Conservation (phyloP, 2,329 filamentous ascomycete species). For the Aspergillus pseudoviridinutans region DNA sequence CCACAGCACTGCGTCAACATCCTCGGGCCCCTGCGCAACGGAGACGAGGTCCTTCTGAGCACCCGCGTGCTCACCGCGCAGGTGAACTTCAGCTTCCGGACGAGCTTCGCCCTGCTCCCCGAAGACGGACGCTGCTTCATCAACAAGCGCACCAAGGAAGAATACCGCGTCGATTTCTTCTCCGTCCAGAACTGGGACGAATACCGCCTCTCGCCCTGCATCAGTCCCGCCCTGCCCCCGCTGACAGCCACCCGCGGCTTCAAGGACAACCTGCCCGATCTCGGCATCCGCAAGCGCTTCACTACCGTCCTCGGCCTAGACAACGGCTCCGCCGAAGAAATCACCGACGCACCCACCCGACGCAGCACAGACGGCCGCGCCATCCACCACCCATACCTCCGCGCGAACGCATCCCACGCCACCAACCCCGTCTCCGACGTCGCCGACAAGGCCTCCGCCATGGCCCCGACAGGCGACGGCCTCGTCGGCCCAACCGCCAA, state of each 20-base stretch:
- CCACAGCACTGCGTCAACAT: constrained; percentile 89
- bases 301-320: constrained; percentile 29
- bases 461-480: constrained; percentile 29
- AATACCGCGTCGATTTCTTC: constrained; percentile 82
- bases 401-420: background rate
- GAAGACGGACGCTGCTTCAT: constrained; percentile 86
- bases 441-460: constrained; percentile 13
- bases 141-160: constrained; percentile 73
- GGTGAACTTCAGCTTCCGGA: constrained; percentile 88
- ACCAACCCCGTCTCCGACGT: constrained; percentile 4
- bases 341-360: constrained; percentile 2
- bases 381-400: background rate
- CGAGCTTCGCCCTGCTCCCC: constrained; percentile 78
- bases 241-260: constrained; percentile 34
- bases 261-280: constrained; percentile 29
- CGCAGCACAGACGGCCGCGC: constrained; percentile 3
- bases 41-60: constrained; percentile 87
- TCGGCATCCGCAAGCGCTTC: constrained; percentile 37
- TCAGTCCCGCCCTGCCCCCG: constrained; percentile 63
- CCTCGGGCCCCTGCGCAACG: constrained; percentile 80
- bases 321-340: constrained; percentile 10
- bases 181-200: constrained; percentile 74
- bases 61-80: constrained; percentile 86
- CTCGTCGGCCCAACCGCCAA: constrained; percentile 23
- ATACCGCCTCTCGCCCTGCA: constrained; percentile 72